Conservation (phyloP, 805 yeast genomes). For the Wickerhamiella nectarea region DNA sequence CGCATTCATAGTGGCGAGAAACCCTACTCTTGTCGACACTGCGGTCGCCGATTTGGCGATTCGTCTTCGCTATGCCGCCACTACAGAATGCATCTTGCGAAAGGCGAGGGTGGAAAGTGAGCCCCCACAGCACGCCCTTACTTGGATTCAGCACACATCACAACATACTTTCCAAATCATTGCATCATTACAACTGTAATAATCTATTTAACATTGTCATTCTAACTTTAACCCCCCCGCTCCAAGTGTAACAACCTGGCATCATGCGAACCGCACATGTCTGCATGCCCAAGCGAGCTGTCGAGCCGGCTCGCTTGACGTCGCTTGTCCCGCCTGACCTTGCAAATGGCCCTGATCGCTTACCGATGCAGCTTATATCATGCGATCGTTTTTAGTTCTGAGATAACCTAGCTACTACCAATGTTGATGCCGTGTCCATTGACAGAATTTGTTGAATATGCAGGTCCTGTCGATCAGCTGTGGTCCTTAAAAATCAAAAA, state of each 20-base stretch:
- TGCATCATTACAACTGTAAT: no score
- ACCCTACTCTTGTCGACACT: slow-evolving; percentile 43
- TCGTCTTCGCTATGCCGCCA: slow-evolving; percentile 55
- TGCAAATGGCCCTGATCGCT: no score
- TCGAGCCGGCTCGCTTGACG: neutral
- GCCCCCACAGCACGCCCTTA: neutral
- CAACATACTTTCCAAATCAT: no score
- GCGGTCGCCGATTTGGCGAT: slow-evolving; percentile 26
- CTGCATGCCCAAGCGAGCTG: neutral
- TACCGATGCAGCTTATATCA: no score
- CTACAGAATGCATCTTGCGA: slow-evolving; percentile 72
- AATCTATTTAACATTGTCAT: no score
- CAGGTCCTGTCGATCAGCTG: neutral
- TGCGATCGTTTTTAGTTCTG: no score
- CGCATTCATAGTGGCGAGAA: slow-evolving; percentile 76
- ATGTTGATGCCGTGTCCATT: no score
- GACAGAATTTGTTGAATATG: neutral
- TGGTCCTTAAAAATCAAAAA: no score
- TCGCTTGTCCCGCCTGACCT: neutral
- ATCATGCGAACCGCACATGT: no score
- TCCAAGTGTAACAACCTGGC: no score
- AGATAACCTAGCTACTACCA: neutral
- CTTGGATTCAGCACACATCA: no score
- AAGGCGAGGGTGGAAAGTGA: slow-evolving; percentile 20
- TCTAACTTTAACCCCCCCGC: no score